phyloP scores from a whole-genome alignment of 805 yeast species.

The Ogataea ramenticola region DNA sequence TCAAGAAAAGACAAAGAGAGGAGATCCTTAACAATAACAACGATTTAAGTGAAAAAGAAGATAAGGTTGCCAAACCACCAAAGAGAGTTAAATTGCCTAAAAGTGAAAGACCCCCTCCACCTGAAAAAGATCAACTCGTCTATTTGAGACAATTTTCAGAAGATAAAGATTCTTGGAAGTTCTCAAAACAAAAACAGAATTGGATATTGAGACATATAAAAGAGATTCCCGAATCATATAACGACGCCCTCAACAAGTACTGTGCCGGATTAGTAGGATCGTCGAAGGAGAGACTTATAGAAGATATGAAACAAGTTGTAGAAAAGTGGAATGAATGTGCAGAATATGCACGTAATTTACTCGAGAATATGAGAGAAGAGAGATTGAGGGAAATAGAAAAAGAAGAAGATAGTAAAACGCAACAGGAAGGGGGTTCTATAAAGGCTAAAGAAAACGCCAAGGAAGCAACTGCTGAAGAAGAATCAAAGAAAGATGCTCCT shows the following conservation, averaged over 20 bases:
- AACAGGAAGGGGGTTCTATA: not conserved
- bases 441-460: conserved; percentile 10
- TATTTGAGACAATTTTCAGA: conserved; percentile 53
- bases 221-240: conserved; percentile 45
- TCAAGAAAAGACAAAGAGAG: conserved; percentile 25
- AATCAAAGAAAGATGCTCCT: conserved; percentile 15
- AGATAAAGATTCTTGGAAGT: conserved; percentile 66
- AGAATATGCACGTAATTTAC: conserved; percentile 31
- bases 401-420: conserved; percentile 15
- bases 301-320: conserved; percentile 39
- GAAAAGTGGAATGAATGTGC: conserved; percentile 50
- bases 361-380: conserved; percentile 24
- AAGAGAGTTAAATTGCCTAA: conserved; percentile 68
- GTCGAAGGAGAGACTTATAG: conserved; percentile 48
- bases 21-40: conserved; percentile 1
- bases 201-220: conserved; percentile 68
- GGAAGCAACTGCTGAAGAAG: conserved; percentile 1
- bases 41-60: conserved; percentile 9
- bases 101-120: conserved; percentile 59
- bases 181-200: conserved; percentile 79
- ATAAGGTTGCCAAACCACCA: conserved; percentile 45
- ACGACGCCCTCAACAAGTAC: conserved; percentile 41
- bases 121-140: conserved; percentile 67
- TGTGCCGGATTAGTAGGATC: conserved; percentile 65
- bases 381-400: conserved; percentile 7